Percentiles rank a stretch among this genome's conserved stretches.
phyloP scores from a whole-genome alignment of 2,329 filamentous ascomycete genomes.

The Furcasterigmium furcatum region DNA sequence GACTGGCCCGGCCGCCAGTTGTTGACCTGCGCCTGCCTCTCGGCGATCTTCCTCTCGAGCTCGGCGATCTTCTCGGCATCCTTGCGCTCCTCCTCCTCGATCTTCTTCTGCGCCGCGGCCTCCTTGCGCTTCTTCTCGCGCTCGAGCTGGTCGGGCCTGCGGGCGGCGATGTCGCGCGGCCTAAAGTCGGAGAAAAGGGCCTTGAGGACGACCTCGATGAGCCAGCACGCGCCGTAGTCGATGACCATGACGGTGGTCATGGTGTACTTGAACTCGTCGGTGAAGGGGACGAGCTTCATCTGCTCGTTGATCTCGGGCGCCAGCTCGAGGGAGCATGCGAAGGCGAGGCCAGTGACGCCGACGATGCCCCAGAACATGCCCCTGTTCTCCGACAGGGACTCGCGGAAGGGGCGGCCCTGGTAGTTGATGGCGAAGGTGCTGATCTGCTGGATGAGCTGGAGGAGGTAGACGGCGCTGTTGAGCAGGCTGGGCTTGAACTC shows the following conservation, averaged over 20 bases:
- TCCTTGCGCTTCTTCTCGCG: constrained; percentile 69
- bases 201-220: constrained; percentile 87
- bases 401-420: constrained; percentile 95
- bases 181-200: constrained; percentile 82
- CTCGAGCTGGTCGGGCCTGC: constrained; percentile 81
- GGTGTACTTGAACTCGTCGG: constrained; percentile 80
- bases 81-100: constrained; percentile 49
- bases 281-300: constrained; percentile 90
- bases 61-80: constrained; percentile 52
- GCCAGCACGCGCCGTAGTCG: constrained; percentile 83
- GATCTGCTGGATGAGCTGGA: constrained; percentile 98
- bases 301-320: constrained; percentile 92
- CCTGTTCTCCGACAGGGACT: constrained; percentile 90
- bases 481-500: constrained; percentile 92
- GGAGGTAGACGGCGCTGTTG: constrained; percentile 94
- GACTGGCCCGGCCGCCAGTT: constrained; percentile 37
- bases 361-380: constrained; percentile 98
- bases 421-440: constrained; percentile 99
- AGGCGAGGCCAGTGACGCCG: constrained; percentile 84
- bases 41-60: constrained; percentile 56
- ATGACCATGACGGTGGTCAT: constrained; percentile 82
- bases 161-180: constrained; percentile 87
- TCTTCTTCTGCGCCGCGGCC: constrained; percentile 47
- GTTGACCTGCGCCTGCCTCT: constrained; percentile 43
- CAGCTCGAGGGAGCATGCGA: constrained; percentile 92